Base-by-base conservation (phyloP, 176 grass and related monocot genomes). In the Zea luxurians region DNA sequence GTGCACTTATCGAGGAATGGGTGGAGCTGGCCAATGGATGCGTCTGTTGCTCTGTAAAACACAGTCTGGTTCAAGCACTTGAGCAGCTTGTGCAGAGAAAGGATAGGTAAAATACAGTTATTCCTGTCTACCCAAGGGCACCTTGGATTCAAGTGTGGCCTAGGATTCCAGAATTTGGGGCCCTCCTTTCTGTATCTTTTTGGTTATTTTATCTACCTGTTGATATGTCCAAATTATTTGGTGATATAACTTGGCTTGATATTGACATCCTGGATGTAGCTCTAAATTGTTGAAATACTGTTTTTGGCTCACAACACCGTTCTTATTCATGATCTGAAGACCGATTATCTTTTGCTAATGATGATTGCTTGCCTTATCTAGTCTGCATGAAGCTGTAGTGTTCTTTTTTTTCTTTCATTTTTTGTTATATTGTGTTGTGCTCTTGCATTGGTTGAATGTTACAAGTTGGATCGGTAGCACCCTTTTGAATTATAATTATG, bases 1-100 rank as follows among this genome's bases (percentile, higher is more conserved):
- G 95, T 53, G 89, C 92, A 2, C 78, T 94, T 75, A 85, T 98
- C 8, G 95, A 98, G 80, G 95, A 98, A 64, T 98, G 91, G 95
- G 95, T 98, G 58, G 95, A 98, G 57, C 82, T 98, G 55, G 91
- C 91, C 37, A 98, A 98, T 85, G 95, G 95, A 65, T 98, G 95
- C 16, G 89, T 98, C 72, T 98, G 95, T 87, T 98, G 95, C 78
- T 87, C 92, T 4, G 91, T 98, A 37, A 94, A 98, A 69, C 95
- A 98, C 70, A 98, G 92, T 75, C 78, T 98, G 69, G 95, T 98
- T 73, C 95, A 98, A 87, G 95, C 95, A 53, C 88, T 98, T 46
- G 95, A 98, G 82, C 89, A 92, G 77, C 95, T 98, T 71, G 89
- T 98, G 42, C 95, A 98, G 81, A 84, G 80, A 57, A 98, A 90